Evolutionary conservation across 1,284 basidiomycete genomes (phyloP).

Genomic region (Microbotryum intermedium): DNA sequence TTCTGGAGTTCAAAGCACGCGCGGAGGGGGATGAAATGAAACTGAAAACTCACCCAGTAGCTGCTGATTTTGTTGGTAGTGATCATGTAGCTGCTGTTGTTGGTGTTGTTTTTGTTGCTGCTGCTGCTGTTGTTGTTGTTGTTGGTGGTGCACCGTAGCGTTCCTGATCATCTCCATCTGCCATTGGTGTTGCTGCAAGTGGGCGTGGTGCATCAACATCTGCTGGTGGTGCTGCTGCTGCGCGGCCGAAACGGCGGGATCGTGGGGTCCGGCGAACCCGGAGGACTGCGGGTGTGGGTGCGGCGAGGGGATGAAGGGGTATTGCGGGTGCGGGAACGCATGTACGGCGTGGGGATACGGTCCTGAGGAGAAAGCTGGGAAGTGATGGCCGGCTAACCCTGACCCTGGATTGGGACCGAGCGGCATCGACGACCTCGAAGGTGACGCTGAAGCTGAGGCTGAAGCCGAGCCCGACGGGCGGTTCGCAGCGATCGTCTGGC

Average conservation of each 20-base stretch:
- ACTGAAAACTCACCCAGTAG: neutral
- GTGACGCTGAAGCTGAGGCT: neutral
- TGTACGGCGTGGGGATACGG: neutral
- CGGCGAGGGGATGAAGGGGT: slow-evolving; percentile 28
- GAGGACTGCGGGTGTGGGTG: slow-evolving; percentile 12
- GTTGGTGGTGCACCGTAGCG: neutral
- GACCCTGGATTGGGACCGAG: too few species aligned
- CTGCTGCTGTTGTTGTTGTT: slow-evolving; percentile 11
- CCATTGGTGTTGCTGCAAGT: slow-evolving; percentile 24
- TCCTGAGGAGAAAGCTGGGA: neutral
- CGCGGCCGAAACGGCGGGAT: neutral
- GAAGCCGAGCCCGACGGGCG: too few species aligned
- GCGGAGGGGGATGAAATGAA: too few species aligned
- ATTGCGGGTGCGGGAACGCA: slow-evolving; percentile 15
- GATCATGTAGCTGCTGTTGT: neutral
- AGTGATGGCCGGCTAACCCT: slow-evolving; percentile 3
- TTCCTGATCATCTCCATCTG: slow-evolving; percentile 23
- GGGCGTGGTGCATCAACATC: slow-evolving; percentile 6
- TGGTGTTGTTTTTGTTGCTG: neutral
- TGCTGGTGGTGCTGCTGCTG: slow-evolving; percentile 11
- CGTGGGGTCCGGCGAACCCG: neutral
- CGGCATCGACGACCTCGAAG: neutral
- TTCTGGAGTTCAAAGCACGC: too few species aligned
- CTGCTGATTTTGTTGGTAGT: neutral
- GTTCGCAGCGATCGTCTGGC: too few species aligned